Evolutionary conservation across 75 land plant genomes (phyloP).

Genomic region (Adiantum capillusveneris): DNA sequence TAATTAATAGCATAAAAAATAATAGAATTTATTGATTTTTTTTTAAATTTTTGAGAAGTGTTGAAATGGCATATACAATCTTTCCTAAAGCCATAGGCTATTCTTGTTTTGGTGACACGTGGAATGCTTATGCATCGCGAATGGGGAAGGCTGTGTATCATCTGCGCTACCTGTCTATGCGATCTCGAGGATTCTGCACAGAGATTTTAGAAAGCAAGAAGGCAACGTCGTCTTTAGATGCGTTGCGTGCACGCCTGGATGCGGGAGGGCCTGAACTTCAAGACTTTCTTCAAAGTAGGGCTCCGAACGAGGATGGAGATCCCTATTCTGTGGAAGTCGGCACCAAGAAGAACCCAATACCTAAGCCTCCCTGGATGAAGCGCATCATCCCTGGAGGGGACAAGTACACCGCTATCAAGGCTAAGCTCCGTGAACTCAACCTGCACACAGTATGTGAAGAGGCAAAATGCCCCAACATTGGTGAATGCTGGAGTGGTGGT

Average conservation of each 20-base stretch:
- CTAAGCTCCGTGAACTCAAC: slow-evolving; percentile 71
- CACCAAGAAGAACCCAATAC: slow-evolving; percentile 78
- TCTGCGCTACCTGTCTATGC: too few relatives aligned
- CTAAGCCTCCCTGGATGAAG: slow-evolving; percentile 97
- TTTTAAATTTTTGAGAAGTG: too few relatives aligned
- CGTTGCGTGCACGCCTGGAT: slow-evolving; percentile 55
- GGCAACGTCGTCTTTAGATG: slow-evolving; percentile 33
- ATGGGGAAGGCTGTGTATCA: too few relatives aligned
- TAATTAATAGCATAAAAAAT: too few relatives aligned
- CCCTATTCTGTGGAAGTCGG: slow-evolving; percentile 92
- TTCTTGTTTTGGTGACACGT: too few relatives aligned
- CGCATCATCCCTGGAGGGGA: slow-evolving; percentile 81
- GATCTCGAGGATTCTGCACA: too few relatives aligned
- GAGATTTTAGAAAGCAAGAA: too few relatives aligned
- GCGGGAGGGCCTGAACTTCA: slow-evolving; percentile 51
- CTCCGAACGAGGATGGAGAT: slow-evolving; percentile 6
- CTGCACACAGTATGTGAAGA: slow-evolving; percentile 96
- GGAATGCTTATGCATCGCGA: too few relatives aligned
- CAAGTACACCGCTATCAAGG: slow-evolving; percentile 77
- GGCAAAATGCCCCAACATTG: slow-evolving; percentile 87
- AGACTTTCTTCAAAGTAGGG: slow-evolving; percentile 43
- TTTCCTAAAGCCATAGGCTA: too few relatives aligned
- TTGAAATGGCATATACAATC: too few relatives aligned
- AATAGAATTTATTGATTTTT: too few relatives aligned
- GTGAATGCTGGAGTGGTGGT: slow-evolving; percentile 98